Evolutionary conservation across 805 yeast genomes (phyloP).

Genomic region (Starmerella etchellsii): DNA sequence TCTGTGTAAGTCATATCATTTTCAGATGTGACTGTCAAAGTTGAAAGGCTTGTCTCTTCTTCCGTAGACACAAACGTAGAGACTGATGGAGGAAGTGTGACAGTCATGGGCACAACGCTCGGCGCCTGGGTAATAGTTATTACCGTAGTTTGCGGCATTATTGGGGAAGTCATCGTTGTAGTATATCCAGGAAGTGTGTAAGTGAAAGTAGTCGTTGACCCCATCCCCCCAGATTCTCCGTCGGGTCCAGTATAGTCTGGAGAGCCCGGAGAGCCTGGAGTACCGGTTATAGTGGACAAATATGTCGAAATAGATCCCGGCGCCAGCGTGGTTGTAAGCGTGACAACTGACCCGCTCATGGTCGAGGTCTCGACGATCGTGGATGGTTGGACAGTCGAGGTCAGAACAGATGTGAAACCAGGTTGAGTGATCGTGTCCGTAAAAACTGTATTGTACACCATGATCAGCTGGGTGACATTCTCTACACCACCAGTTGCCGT

Average conservation of each 20-base stretch:
- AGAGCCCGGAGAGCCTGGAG: neutral
- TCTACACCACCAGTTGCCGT: constrained; percentile 6
- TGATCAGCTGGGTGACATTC: constrained; percentile 1
- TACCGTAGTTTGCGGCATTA: constrained; percentile 5
- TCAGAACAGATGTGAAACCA: constrained; percentile 1
- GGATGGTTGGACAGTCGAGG: constrained; percentile 5
- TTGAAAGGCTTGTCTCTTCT: neutral
- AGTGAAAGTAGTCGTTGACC: constrained; percentile 4
- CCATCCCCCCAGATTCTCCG: constrained; percentile 2
- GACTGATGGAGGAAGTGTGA: constrained; percentile 8
- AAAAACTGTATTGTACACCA: constrained; percentile 5
- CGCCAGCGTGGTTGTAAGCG: constrained; percentile 9
- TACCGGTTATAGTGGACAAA: constrained; percentile 3
- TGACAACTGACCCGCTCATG: constrained; percentile 3
- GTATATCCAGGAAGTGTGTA: constrained; percentile 3
- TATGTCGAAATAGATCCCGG: constrained; percentile 6
- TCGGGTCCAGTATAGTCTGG: too few relatives aligned
- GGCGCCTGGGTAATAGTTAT: constrained; percentile 11
- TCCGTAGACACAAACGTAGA: constrained; percentile 2
- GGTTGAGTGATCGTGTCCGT: constrained; percentile 6
- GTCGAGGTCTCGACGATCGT: constrained; percentile 9
- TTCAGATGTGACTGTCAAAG: neutral
- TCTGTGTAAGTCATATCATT: neutral
- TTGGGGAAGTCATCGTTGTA: neutral
- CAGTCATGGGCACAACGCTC: constrained; percentile 9